Evolutionary conservation across 1,284 basidiomycete species (phyloP).

Genomic region (Albatrellus sp.): DNA sequence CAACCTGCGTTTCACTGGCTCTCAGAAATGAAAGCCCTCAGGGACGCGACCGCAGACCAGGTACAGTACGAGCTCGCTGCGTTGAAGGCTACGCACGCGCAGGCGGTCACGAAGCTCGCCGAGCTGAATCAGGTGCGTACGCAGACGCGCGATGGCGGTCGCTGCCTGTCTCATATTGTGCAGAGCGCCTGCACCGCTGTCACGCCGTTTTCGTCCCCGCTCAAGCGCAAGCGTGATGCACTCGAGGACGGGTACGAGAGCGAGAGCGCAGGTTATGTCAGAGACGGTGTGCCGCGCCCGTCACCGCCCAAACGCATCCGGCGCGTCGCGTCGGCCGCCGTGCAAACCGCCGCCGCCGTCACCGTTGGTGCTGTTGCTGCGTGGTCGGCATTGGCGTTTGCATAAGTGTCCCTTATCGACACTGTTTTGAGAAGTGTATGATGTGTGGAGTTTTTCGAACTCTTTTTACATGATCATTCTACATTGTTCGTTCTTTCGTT

Average conservation of each 20-base stretch:
- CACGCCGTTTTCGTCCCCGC: conserved; percentile 5
- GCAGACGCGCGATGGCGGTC: conserved; percentile 5
- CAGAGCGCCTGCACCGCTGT: conserved; percentile 10
- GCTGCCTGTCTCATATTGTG: conserved; percentile 10
- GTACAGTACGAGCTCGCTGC: conserved; percentile 14
- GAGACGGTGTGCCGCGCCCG: not conserved
- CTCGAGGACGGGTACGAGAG: conserved; percentile 12
- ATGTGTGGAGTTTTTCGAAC: no score
- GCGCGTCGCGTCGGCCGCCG: conserved; percentile 27
- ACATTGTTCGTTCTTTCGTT: no score
- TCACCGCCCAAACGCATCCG: conserved; percentile 28
- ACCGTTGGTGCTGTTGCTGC: conserved; percentile 52
- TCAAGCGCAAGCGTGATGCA: conserved; percentile 21
- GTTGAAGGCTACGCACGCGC: conserved; percentile 18
- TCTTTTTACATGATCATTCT: no score
- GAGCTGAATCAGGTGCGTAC: conserved; percentile 1
- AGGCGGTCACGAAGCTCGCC: conserved; percentile 7
- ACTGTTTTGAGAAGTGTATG: no score
- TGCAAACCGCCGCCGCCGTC: conserved; percentile 44
- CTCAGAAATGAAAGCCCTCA: conserved; percentile 22
- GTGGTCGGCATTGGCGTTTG: conserved; percentile 58
- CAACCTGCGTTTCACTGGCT: no score
- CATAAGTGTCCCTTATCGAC: conserved; percentile 17
- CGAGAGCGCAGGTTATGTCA: conserved; percentile 2
- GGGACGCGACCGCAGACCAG: conserved; percentile 19